A percentile compares a stretch with the other conserved stretches of the same genome.
Evolutionary conservation across 768 basidiomycete species (phyloP).

Genomic region (Leccinum rimulosum): DNA sequence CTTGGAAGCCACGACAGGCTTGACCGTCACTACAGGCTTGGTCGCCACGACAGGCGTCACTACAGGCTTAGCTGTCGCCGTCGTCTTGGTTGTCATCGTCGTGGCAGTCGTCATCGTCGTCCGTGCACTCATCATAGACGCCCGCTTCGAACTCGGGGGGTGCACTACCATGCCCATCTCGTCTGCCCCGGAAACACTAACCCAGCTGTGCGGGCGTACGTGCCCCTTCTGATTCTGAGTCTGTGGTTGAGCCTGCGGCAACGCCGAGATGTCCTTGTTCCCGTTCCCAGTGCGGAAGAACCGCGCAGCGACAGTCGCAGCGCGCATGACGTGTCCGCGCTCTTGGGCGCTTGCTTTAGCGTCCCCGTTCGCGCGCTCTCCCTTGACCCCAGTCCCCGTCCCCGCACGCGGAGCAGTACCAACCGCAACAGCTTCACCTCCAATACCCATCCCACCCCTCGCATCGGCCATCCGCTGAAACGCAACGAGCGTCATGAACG

Average conservation of each 20-base stretch:
- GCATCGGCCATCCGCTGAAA: constrained; percentile 71
- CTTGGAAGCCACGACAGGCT: background rate
- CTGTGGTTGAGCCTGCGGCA: background rate
- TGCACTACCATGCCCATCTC: constrained; percentile 12
- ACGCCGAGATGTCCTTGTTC: background rate
- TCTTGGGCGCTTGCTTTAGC: background rate
- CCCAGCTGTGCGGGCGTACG: background rate
- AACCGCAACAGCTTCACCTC: background rate
- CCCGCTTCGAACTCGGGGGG: constrained; percentile 22
- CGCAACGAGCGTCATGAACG: constrained; percentile 64
- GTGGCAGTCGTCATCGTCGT: background rate
- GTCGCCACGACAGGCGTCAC: too few species aligned
- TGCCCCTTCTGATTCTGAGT: background rate
- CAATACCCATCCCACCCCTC: constrained; percentile 14
- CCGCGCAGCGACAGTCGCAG: constrained; percentile 17
- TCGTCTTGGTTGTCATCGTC: background rate
- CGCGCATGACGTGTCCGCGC: constrained; percentile 4
- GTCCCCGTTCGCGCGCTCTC: background rate
- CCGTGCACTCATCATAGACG: constrained; percentile 15
- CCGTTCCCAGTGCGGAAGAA: constrained; percentile 16
- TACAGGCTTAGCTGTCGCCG: background rate
- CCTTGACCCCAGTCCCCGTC: background rate
- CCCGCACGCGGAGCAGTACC: background rate
- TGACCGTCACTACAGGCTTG: constrained; percentile 3
- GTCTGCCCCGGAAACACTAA: background rate